These are phyloP conservation scores for Metrosideros polymorpha DNA, from an alignment of 441 rosid genomes.

Conservation along the genomic window DNA sequence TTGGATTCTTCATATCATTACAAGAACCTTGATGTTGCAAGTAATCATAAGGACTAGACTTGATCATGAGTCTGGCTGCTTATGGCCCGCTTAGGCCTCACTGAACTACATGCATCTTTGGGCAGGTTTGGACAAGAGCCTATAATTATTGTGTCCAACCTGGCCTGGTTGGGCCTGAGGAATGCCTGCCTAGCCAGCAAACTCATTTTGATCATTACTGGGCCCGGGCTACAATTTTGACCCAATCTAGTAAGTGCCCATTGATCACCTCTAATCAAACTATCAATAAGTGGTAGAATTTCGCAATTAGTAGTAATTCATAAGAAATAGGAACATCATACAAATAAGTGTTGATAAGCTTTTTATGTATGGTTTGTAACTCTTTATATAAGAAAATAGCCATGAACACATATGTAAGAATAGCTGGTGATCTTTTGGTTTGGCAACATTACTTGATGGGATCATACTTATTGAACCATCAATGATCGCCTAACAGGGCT, in stretches of 20 bases:
- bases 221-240: background rate
- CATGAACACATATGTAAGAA: background rate
- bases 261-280: background rate
- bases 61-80: background rate
- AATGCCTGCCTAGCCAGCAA: background rate
- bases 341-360: background rate
- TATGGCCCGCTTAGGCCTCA: fast-evolving
- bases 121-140: background rate
- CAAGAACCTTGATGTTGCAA: background rate
- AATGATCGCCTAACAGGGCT: background rate
- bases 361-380: background rate
- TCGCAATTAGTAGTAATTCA: background rate
- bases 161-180: background rate
- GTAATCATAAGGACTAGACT: background rate
- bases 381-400: background rate
- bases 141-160: background rate
- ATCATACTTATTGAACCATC: background rate
- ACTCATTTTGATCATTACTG: background rate
- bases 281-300: background rate
- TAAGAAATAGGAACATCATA: background rate
- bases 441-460: background rate
- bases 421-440: background rate
- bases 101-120: background rate
- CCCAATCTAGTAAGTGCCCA: background rate
- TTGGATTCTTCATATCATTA: background rate